Base-by-base conservation (phyloP, 768 basidiomycete genomes). In the Boletus fagicola region DNA sequence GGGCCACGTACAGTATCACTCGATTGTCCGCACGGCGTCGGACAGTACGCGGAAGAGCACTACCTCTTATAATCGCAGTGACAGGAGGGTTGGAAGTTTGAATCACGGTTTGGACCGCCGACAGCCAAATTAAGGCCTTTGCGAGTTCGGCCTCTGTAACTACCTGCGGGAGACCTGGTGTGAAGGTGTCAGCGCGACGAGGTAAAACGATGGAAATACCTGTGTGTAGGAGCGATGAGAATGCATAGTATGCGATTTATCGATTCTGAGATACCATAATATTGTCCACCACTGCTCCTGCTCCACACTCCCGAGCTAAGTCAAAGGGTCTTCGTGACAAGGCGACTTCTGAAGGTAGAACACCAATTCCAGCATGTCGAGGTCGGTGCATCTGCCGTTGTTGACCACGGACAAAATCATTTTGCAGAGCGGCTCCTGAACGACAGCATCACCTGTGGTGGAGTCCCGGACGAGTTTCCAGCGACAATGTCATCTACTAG, bases 131-230 rank as follows among this genome's bases (percentile, higher is more conserved):
- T 90, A 35, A 92, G 75, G 3, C 90, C 90, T 71, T 92, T 92
- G 42, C 90, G 83, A 4, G 85, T 82, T 5, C 90, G 90, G 18
- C 80, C 80, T 65, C 90, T 75, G 69, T 89, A 92, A 4, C 77
- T 78, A 0, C 80, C 81, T 12, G 76, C 63, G 20, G 62, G n/a
- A 67, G 53, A 54, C 72, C 76, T 44, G 70, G 65, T 54, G 67
- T 63, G 26, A 76, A 75, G 57, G 78, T 71, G 18, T 69, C 70
- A 11, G 79, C 79, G 18, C 74, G 74, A 52, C 78, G 72, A 20
- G 87, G 88, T 1, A 83, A 77, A n/a, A 40, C 88, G 83, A 67
- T 92, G 90, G 61, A 92, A 92, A 68, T 91, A 87, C 90, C 90
- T 92, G 49, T 28, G 24, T 0, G 54, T 39, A 8, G 31, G 31